Base-by-base conservation (phyloP, 371 early-diverging fungal species). In the Apophysomyces sp. region DNA sequence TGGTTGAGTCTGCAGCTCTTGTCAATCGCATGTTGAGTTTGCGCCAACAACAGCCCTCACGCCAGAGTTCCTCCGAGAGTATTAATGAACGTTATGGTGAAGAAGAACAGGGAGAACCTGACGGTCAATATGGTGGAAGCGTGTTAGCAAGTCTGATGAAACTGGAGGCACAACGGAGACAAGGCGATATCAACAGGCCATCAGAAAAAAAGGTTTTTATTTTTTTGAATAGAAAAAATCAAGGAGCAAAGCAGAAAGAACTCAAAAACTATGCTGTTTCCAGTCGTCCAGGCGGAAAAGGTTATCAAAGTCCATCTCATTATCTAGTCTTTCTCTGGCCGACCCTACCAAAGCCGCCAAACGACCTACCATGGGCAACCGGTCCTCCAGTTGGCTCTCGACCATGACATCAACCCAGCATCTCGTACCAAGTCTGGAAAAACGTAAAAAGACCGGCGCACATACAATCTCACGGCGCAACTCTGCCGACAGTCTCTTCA, bases 351-450 rank as follows among this genome's bases (percentile, higher is more conserved):
- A 63, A 18, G 64, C 57, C 2, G 49, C 49, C 4, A 60, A 63
- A 27, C 66, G 78, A 36, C 81, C 81, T 0, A 63, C 62, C 4
- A 26, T 78, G 15, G 41, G 41, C 4, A 68, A 81, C 56, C 65
- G 81, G n/a, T 77, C 81, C 0, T 57, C 52, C 34, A 77, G 78
- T 57, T 81, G 78, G 78, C 58, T 81, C 15, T 74, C 74, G 1
- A 71, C 66, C 13, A 53, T 81, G 16, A 66, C 81, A 0, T 59
- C 73, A n/a, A 72, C 65, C 31, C 65, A 74, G 4, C 75, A 81
- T 58, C 54, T 81, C 1, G 81, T 81, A 1, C 81, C 81, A 41
- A 69, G 77, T 51, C 56, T 81, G 15, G 70, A 72, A 24, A 75
- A 80, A 39, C 62, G 63, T 18, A 75, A 75, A 29, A 67, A 58